Conservation (phyloP, 2,329 filamentous ascomycete genomes). For the Lojkania enalia region DNA sequence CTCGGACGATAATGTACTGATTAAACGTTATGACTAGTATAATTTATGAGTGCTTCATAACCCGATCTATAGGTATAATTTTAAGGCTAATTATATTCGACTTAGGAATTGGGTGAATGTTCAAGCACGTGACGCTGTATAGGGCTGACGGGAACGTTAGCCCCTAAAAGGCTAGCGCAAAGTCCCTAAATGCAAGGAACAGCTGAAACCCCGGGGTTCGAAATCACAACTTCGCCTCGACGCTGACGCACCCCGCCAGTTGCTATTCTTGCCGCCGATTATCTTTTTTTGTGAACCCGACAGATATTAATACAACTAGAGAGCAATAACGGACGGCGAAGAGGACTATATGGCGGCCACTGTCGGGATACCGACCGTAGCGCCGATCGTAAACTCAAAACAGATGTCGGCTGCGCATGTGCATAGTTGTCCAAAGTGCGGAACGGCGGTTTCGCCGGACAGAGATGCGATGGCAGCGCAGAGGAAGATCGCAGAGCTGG, state of each 20-base stretch:
- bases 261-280: background rate
- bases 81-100: too few relatives aligned
- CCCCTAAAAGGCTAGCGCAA: too few relatives aligned
- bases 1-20: too few relatives aligned
- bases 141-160: too few relatives aligned
- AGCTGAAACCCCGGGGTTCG: background rate
- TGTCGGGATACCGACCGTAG: constrained; percentile 12
- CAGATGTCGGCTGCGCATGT: constrained; percentile 18
- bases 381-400: constrained; percentile 24
- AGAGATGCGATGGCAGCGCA: constrained; percentile 24
- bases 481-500: constrained; percentile 57
- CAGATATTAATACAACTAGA: background rate
- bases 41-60: too few relatives aligned
- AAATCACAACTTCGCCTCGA: background rate
- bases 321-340: background rate
- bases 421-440: constrained; percentile 40
- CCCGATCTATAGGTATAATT: too few relatives aligned
- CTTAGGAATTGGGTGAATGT: too few relatives aligned
- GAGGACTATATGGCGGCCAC: constrained; percentile 1
- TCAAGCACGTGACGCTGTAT: too few relatives aligned
- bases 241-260: background rate
- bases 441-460: constrained; percentile 22
- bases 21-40: too few relatives aligned
- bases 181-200: background rate
- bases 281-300: background rate